Evolutionary conservation across 202 grass and related monocot genomes (phyloP).

Genomic region (Sporobolus alterniflorus): DNA sequence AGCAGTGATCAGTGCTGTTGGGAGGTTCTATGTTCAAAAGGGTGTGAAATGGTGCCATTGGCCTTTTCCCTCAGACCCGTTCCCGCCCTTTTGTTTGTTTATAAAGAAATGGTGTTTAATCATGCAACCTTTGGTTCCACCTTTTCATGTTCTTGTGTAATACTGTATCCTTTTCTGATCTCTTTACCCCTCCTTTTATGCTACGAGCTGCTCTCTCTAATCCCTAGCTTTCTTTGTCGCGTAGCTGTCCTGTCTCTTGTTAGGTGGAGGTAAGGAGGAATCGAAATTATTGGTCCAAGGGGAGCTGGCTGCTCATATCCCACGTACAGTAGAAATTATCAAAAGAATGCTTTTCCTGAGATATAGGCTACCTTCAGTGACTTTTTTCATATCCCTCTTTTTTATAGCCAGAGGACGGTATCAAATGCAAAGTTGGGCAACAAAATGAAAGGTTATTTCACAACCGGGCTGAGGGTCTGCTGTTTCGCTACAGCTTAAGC

Average conservation of each 20-base stretch:
- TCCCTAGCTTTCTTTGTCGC: conserved; percentile 20
- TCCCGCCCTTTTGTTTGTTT: conserved; percentile 30
- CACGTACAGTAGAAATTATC: background rate
- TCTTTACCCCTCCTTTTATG: background rate
- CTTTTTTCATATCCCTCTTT: no score
- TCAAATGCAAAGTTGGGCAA: conserved; percentile 42
- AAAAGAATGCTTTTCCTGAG: background rate
- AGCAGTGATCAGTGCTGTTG: conserved; percentile 21
- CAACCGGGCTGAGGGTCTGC: background rate
- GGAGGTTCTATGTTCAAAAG: conserved; percentile 19
- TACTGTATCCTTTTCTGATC: conserved; percentile 26
- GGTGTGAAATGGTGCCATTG: conserved; percentile 15
- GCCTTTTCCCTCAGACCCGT: background rate
- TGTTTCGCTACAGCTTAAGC: conserved; percentile 17
- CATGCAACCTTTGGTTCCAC: conserved; percentile 49
- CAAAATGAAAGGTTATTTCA: conserved; percentile 11
- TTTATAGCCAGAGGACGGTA: background rate
- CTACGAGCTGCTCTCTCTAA: conserved; percentile 38
- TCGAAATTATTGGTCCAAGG: conserved; percentile 34
- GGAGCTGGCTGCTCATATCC: conserved; percentile 20
- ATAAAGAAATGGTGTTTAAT: conserved; percentile 54
- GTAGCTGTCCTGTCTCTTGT: conserved; percentile 21
- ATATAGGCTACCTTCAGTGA: no score
- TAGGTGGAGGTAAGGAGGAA: conserved; percentile 37
- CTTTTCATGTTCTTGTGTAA: conserved; percentile 36